Evolutionary conservation across 768 basidiomycete genomes (phyloP).

Genomic region (Amanita molliuscula): DNA sequence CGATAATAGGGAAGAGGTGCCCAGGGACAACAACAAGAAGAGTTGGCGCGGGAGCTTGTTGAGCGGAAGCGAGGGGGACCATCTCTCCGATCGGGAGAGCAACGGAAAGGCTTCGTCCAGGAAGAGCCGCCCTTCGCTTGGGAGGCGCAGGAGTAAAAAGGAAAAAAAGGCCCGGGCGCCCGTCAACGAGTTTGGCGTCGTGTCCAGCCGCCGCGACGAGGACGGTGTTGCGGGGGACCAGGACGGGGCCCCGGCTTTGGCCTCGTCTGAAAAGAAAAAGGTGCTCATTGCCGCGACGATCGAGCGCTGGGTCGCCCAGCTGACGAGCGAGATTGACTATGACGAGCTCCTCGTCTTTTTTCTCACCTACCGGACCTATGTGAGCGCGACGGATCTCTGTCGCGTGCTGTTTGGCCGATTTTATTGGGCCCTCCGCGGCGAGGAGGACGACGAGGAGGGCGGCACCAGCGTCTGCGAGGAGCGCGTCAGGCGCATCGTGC

Average conservation of each 20-base stretch:
- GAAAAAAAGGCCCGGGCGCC: constrained; percentile 9
- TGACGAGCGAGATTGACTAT: constrained; percentile 79
- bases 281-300: constrained; percentile 85
- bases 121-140: constrained; percentile 16
- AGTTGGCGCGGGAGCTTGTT: constrained; percentile 3
- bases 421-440: constrained; percentile 66
- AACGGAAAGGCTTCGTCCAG: constrained; percentile 29
- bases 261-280: constrained; percentile 23
- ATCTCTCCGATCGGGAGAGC: constrained; percentile 26
- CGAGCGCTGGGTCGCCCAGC: constrained; percentile 87
- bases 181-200: constrained; percentile 6
- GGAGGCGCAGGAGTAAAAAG: constrained; percentile 21
- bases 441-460: not conserved
- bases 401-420: constrained; percentile 80
- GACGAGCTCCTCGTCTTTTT: constrained; percentile 87
- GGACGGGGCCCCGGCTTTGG: not conserved
- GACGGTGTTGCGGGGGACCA: not conserved
- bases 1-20: not conserved
- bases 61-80: constrained; percentile 9
- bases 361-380: constrained; percentile 83
- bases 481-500: constrained; percentile 62
- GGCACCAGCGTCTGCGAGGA: constrained; percentile 34
- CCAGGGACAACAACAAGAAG: not conserved
- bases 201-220: not conserved
- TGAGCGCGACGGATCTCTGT: constrained; percentile 69